Percentiles rank a stretch among this genome's conserved stretches.
These are phyloP conservation scores for Candida glaebosa DNA, from an alignment of 805 yeast genomes.

Conservation along the genomic window DNA sequence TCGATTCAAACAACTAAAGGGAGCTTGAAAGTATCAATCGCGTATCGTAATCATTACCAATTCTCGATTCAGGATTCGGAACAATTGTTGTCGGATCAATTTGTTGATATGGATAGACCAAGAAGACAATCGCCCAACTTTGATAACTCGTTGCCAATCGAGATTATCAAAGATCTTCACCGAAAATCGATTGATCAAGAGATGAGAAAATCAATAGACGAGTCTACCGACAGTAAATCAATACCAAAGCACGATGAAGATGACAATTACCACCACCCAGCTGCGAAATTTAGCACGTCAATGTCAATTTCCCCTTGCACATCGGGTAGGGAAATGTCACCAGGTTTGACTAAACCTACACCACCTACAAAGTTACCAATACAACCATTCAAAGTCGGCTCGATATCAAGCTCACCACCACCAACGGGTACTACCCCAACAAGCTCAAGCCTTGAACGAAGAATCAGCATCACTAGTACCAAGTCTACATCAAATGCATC, in stretches of 20 bases:
- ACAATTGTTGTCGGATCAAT: conserved; percentile 56
- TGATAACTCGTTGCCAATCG: conserved; percentile 1
- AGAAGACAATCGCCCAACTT: conserved; percentile 1
- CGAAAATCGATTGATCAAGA: conserved; percentile 4
- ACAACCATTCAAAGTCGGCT: conserved; percentile 64
- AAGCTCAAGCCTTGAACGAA: conserved; percentile 31
- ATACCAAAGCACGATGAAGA: neutral
- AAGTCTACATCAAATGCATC: conserved; percentile 52
- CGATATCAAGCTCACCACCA: conserved; percentile 46
- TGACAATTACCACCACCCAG: conserved; percentile 3
- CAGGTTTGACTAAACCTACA: conserved; percentile 7
- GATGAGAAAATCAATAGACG: conserved; percentile 5
- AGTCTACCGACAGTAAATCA: neutral
- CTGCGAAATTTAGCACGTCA: conserved; percentile 9
- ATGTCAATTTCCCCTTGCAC: conserved; percentile 27
- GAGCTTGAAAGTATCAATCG: conserved; percentile 65
- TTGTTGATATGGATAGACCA: conserved; percentile 42
- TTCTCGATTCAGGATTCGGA: conserved; percentile 70
- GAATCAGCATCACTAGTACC: conserved; percentile 42
- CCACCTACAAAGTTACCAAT: conserved; percentile 31
- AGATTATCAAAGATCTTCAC: conserved; percentile 5
- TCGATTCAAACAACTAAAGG: conserved; percentile 80
- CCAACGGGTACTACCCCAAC: conserved; percentile 21
- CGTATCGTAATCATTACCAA: conserved; percentile 69
- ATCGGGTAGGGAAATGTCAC: conserved; percentile 11